Base-by-base conservation (phyloP, 176 grass and related monocot genomes). In the Elaeis guineensis region DNA sequence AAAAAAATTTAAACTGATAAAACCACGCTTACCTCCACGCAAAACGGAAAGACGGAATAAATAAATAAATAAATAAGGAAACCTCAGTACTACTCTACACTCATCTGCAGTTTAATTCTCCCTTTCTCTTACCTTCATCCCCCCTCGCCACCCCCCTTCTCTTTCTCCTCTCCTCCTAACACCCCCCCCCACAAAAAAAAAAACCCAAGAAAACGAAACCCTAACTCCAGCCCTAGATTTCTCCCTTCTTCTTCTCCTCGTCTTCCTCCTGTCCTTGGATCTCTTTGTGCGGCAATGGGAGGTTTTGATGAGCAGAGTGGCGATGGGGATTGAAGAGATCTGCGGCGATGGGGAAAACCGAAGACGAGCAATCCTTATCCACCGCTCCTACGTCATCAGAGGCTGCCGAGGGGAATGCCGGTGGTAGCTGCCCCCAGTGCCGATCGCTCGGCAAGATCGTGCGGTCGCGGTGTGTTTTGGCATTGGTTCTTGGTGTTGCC, bases 401-500 rank as follows among this genome's bases (percentile, higher is more conserved):
- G 56, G n/a, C 4, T 6, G 61, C 19, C 3, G 49, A 20, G 29
- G 54, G 50, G 6, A 65, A 15, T 18, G 67, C 69, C 1, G 52
- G 62, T 19, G 49, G 59, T 12, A 62, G 59, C 16, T 60, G 17
- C 57, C 4, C 39, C 18, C 15, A 6, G 70, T 50, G 70, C 11
- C 78, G 78, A 44, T 44, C 35, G 35, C 12, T 44, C 69, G 55
- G 72, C 7, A 17, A 57, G 28, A 57, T 68, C 17, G 82, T 83
- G 30, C 74, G 78, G 58, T 74, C 22, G 52, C 85, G 80, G 63
- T 95, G 90, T 68, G 58, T 79, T 20, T 72, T 70, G 23, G 76
- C 74, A 65, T 64, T 89, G 53, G 54, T 95, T 39, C 76, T 95
- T 62, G 76, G 85, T 32, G 72, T 58, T 2, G 85, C 85, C 39